Percentiles rank a stretch among this genome's conserved stretches.
Evolutionary conservation across 2,329 filamentous ascomycete genomes (phyloP).

Genomic region (Monosporascus sp.): DNA sequence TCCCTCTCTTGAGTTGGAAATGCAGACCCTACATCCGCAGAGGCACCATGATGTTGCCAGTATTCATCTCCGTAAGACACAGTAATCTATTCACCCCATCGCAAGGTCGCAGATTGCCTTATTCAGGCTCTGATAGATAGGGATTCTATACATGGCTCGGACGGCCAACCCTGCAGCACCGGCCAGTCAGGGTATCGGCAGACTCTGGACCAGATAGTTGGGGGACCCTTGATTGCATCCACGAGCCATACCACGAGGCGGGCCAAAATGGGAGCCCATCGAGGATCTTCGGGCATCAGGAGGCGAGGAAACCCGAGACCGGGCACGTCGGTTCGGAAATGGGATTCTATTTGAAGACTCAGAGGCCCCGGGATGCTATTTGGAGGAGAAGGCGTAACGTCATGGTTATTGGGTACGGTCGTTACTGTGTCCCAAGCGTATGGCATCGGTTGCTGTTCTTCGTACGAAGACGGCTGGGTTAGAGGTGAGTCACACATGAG

Average conservation of each 20-base stretch:
- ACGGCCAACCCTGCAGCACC: too few species aligned
- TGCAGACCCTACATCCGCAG: too few species aligned
- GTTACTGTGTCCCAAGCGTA: slow-evolving; percentile 30
- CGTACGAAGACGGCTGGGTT: slow-evolving; percentile 29
- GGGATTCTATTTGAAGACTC: slow-evolving; percentile 22
- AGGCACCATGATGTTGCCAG: too few species aligned
- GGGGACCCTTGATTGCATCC: too few species aligned
- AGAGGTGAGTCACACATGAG: slow-evolving; percentile 31
- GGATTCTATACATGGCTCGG: too few species aligned
- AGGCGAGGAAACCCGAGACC: slow-evolving; percentile 34
- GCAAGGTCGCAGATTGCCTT: too few species aligned
- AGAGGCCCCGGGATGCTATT: slow-evolving; percentile 23
- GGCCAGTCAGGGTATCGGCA: too few species aligned
- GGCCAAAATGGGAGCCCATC: slow-evolving; percentile 43
- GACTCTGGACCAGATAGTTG: too few species aligned
- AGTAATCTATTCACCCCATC: too few species aligned
- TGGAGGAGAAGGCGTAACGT: slow-evolving; percentile 26
- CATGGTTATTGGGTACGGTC: slow-evolving; percentile 21
- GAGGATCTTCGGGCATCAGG: slow-evolving; percentile 36
- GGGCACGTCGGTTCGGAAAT: slow-evolving; percentile 31
- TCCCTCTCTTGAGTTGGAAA: too few species aligned
- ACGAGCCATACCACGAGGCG: slow-evolving; percentile 28
- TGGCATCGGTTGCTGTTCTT: slow-evolving; percentile 21
- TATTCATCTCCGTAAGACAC: too few species aligned
- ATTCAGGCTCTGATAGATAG: too few species aligned